These are phyloP conservation scores for Quercus agrifolia DNA, from an alignment of 306 rosid species.

Conservation along the genomic window DNA sequence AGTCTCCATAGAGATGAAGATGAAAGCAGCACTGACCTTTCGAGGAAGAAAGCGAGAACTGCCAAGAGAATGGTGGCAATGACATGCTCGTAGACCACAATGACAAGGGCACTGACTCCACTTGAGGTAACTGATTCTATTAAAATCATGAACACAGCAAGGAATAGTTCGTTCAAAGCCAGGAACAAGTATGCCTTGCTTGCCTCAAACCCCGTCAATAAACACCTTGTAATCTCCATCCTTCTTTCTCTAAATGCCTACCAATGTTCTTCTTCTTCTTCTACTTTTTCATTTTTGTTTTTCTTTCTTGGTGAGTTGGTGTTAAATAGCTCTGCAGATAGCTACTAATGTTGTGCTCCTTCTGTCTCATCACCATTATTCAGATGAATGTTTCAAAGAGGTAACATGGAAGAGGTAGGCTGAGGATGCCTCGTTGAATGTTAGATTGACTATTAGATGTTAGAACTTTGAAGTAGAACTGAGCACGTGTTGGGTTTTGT, in stretches of 20 bases:
- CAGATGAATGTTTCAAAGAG: neutral
- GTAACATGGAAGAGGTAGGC: too few species aligned
- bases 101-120: neutral
- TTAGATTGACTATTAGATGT: neutral
- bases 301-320: too few species aligned
- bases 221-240: neutral
- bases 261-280: neutral
- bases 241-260: neutral
- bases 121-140: neutral
- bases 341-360: neutral
- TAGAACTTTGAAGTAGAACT: neutral
- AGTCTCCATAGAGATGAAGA: neutral
- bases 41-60: slow-evolving; percentile 6
- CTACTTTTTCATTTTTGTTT: too few species aligned
- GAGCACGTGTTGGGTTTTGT: neutral
- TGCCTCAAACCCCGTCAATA: neutral
- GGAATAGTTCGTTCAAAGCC: neutral
- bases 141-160: slow-evolving; percentile 12
- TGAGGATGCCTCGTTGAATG: neutral
- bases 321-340: too few species aligned
- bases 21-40: neutral
- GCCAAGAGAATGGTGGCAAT: slow-evolving; percentile 4
- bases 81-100: slow-evolving; percentile 4
- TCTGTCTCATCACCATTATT: neutral
- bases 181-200: slow-evolving; percentile 3